phyloP scores from a whole-genome alignment of 2,329 filamentous ascomycete genomes.

The Coleophoma crateriformis region DNA sequence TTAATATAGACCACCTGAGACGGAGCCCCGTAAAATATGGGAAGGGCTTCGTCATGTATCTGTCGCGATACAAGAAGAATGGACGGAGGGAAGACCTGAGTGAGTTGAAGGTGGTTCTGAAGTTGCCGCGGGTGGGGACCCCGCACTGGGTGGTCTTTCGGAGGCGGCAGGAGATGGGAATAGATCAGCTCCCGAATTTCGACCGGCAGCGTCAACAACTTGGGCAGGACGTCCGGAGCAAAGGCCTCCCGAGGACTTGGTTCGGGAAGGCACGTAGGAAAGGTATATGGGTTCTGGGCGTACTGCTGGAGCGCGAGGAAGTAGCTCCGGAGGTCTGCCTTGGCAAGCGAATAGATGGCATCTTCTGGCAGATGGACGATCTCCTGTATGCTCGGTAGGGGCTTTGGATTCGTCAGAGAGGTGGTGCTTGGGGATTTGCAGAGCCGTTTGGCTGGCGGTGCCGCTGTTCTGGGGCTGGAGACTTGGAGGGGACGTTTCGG shows the following conservation, averaged over 20 bases:
- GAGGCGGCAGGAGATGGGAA: constrained; percentile 9
- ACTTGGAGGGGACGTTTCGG: constrained; percentile 2
- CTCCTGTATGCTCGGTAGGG: constrained; percentile 8
- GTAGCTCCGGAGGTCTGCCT: constrained; percentile 15
- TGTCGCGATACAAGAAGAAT: constrained; percentile 18
- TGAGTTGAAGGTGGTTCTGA: constrained; percentile 18
- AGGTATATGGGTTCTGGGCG: constrained; percentile 11
- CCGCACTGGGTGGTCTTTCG: constrained; percentile 9
- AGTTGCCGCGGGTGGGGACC: constrained; percentile 22
- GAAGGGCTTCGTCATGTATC: constrained; percentile 18
- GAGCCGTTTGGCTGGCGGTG: neutral
- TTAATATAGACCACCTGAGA: constrained; percentile 14
- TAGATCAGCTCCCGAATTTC: constrained; percentile 20
- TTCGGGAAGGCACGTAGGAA: constrained; percentile 1
- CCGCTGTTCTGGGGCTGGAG: neutral
- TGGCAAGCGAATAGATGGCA: constrained; percentile 16
- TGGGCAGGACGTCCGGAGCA: constrained; percentile 2
- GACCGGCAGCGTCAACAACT: constrained; percentile 15
- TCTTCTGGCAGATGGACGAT: constrained; percentile 17
- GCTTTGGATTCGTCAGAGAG: constrained; percentile 2
- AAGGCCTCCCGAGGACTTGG: neutral
- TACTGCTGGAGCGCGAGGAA: constrained; percentile 20
- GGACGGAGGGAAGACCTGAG: constrained; percentile 13
- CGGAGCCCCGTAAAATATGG: constrained; percentile 18
- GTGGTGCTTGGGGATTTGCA: neutral